Percentiles rank a stretch among this genome's conserved stretches.
These are phyloP conservation scores for Pholiota molesta DNA, from an alignment of 768 basidiomycete genomes.

Conservation along the genomic window DNA sequence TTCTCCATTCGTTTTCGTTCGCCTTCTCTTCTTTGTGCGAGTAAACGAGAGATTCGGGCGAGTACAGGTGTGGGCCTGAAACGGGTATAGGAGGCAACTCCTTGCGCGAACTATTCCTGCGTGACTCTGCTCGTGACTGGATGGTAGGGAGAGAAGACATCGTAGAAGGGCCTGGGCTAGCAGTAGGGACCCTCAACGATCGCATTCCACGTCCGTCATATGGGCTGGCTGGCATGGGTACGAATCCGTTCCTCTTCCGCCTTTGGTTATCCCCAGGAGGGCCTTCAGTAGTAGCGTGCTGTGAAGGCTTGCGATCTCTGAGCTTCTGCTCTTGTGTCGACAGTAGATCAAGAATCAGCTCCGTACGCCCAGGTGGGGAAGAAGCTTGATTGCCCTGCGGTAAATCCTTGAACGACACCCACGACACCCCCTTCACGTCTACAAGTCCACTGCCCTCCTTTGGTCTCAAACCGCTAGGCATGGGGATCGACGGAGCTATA, in stretches of 20 bases:
- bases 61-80: neutral
- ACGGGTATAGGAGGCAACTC: conserved; percentile 1
- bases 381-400: too few relatives aligned
- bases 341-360: neutral
- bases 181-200: neutral
- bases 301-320: neutral
- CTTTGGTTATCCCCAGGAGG: neutral
- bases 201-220: neutral
- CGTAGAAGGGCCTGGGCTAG: neutral
- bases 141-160: neutral
- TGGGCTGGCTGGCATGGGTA: neutral
- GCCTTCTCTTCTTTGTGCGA: neutral
- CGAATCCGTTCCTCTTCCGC: neutral
- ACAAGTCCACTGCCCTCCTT: too few relatives aligned
- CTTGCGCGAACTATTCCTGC: neutral
- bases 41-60: neutral
- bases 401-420: too few relatives aligned
- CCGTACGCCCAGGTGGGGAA: neutral
- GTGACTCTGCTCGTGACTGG: neutral
- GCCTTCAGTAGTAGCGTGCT: neutral
- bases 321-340: neutral
- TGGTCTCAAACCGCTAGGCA: too few relatives aligned
- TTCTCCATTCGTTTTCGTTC: neutral
- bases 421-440: too few relatives aligned
- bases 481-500: too few relatives aligned